Evolutionary conservation across 805 yeast species (phyloP), one percentile per base, ranked within the genome.

Genomic region (Grigorovia transvaalensis): DNA sequence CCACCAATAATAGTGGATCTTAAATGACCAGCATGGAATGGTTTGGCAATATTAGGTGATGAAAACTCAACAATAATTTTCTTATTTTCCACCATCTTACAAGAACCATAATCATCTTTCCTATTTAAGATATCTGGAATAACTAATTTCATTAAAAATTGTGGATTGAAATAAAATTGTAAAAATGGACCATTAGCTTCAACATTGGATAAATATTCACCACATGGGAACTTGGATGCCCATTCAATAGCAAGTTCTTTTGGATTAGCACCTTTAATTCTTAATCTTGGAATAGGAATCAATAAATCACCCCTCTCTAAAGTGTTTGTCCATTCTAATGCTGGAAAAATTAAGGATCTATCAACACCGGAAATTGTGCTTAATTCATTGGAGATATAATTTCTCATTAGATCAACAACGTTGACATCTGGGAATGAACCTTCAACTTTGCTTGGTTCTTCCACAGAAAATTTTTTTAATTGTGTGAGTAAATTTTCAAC

Each of bases 21-120:
- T 70, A 91, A 79, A 70, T 91, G 99, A 52, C 99, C 99, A 51
- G 99, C 99, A 67, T 91, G 99, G 84, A 91, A 91, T 15, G 99
- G 99, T 73, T 91, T 91, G 58, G 99, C 99, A 64, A 91, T 90
- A 71, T 91, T 91, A 57, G 99, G 99, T 41, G 97, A 90, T 1
- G 96, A 88, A 64, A 91, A 91, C 71, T 91, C 99, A 58, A 93
- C 78, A 46, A 88, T 61, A 17, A 85, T 75, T 57, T 75, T 83
- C 72, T 88, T 84, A 57, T 80, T 81, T 45, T 71, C 70, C 52
- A 95, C 96, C 51, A 86, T 60, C 48, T 89, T 85, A 58, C 83
- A 74, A 47, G 81, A 71, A 57, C 99, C 99, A 68, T 79, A 91
- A 2, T 63, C 62, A 33, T 74, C 71, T 51, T 73, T 74, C 68